Evolutionary conservation across 1,284 basidiomycete species (phyloP), one percentile per base, ranked within the genome.

Genomic region (Fomitopsis betulina): DNA sequence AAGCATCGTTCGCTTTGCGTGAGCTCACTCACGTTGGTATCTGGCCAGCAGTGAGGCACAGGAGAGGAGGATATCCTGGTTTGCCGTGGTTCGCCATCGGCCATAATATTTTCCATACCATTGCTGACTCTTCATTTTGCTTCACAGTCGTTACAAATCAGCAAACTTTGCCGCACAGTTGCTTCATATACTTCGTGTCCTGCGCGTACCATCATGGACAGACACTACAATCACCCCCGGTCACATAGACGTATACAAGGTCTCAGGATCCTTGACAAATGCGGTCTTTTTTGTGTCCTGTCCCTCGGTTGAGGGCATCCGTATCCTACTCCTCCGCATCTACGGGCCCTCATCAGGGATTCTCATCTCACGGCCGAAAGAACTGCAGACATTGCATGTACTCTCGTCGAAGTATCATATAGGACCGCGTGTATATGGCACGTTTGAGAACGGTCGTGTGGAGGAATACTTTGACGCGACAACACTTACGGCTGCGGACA

Each of bases 391-490:
- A 27, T 83, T 98, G 40, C 92, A 97, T 73, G 78, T 91, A 49
- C 86, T 98, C 52, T 95, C 93, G 37, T 90, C 91, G 19, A 79
- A 79, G 61, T 96, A 95, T 74, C 83, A 82, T 64, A 90, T 98
- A 58, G 95, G 94, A n/a, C 94, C 95, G 32, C 83, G 84, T 63
- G 85, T 98, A 32, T 94, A 92, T 69, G 95, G 95, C 55, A 97
- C 94, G 1, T 97, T 98, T 73, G 81, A 84, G 65, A 98, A 98
- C 72, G 95, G 95, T 38, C 87, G 95, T 40, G 77, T 97, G 53
- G 95, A 97, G 75, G 90, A 97, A 71, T 96, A 93, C 74, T 96
- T 97, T 72, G 86, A 94, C 60, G 94, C 93, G 19, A 81, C 85
- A 32, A 88, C 93, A 1, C 78, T 97, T 50, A 86, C 84, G 0